Base-by-base conservation (phyloP, 441 rosid genomes). In the Adansonia rubrostipa region DNA sequence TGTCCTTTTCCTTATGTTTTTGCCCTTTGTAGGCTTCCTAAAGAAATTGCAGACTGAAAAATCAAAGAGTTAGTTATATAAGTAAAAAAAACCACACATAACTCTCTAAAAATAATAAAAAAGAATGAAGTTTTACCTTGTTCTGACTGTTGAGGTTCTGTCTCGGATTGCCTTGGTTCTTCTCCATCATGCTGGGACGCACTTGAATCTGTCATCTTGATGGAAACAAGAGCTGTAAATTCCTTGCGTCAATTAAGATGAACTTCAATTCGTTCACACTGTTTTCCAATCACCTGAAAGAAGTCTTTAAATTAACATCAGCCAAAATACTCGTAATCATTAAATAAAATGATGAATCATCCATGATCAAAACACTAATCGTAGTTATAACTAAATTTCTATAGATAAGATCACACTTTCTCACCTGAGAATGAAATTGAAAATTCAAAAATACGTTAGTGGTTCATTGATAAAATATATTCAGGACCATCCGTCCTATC, bases 171-270 rank as follows among this genome's bases (percentile, higher is more conserved):
- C 36, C 7, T 15, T 10, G 33, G n/a, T 69, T 20, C 73, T 45
- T 69, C 13, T 20, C 19, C 73, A 8, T 10, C n/a, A 64, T 75
- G 56, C 73, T 86, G 89, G 71, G 86, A 63, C 14, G 86, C 87
- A 19, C 79, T 84, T 19, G 91, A 86, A 45, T 88, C 88, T 8
- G 89, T 79, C 95, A 91, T 89, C 20, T 72, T 78, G 36, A 33
- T 33, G 36, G 36, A 33, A 33, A 33, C 4, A 33, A 33, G 36
- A 33, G 36, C 36, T n/a, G 20, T 33, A 36, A 11, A 36, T 64
- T 64, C 47, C 69, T 64, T 3, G 48, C 13, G 11, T 53, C 42
- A 24, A 24, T 1, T 4, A 70, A 70, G 60, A 50, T 28, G 5
- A 70, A 7, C 61, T 71, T 14, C 4, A 54, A 33, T 36, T 54